These are phyloP conservation scores for Solanum pennellii DNA, from an alignment of 257 asterid genomes.

Conservation along the genomic window DNA sequence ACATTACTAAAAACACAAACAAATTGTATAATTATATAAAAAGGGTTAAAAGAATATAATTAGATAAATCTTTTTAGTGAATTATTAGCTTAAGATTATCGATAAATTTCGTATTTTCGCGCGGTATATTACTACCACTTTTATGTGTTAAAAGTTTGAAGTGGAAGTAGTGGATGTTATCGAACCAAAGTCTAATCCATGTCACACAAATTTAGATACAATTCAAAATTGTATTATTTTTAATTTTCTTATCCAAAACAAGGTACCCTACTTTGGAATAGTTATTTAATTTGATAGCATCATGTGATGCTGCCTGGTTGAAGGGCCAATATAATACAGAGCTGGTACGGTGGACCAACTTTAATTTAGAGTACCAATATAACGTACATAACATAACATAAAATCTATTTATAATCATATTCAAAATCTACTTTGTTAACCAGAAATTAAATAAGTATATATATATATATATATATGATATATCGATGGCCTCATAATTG, in stretches of 20 bases:
- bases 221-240: neutral
- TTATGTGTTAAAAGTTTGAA: neutral
- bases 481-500: neutral
- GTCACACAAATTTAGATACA: neutral
- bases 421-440: neutral
- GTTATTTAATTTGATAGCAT: neutral
- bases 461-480: too few relatives aligned
- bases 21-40: too few relatives aligned
- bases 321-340: neutral
- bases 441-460: neutral
- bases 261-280: neutral
- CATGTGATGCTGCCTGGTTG: slow-evolving; percentile 1
- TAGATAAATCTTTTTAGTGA: neutral
- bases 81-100: neutral
- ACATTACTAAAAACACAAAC: too few relatives aligned
- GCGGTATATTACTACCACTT: neutral
- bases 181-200: neutral
- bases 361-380: neutral
- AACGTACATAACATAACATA: neutral
- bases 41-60: too few relatives aligned
- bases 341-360: neutral
- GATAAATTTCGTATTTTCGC: too few relatives aligned
- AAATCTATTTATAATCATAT: neutral
- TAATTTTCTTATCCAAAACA: neutral
- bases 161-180: neutral